A percentile compares a stretch with the other conserved stretches of the same genome.
These are phyloP conservation scores for Ogataea pini DNA, from an alignment of 805 yeast genomes.

Conservation along the genomic window DNA sequence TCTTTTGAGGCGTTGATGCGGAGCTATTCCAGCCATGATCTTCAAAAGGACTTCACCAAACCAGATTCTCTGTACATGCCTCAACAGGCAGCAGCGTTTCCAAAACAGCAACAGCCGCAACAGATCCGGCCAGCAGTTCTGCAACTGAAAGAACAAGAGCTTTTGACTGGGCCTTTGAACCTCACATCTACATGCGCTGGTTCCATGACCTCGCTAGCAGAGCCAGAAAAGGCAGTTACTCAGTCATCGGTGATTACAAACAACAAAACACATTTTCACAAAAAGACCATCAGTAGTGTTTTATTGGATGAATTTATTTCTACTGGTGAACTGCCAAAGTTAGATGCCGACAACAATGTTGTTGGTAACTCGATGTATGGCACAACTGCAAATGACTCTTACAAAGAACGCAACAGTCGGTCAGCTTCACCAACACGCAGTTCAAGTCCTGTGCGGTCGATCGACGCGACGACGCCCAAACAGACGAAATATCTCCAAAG, in stretches of 20 bases:
- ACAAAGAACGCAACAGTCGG: conserved; percentile 15
- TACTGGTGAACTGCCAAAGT: conserved; percentile 16
- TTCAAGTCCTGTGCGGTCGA: conserved; percentile 14
- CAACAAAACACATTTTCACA: conserved; percentile 22
- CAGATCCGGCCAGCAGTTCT: not conserved
- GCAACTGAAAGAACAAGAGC: conserved; percentile 6
- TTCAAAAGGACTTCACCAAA: conserved; percentile 8
- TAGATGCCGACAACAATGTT: conserved; percentile 1
- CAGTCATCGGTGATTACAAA: conserved; percentile 14
- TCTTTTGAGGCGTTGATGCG: conserved; percentile 7
- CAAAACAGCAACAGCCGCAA: not conserved
- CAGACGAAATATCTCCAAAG: conserved; percentile 3
- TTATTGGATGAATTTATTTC: conserved; percentile 32
- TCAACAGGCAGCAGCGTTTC: not conserved
- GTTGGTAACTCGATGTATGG: conserved; percentile 28
- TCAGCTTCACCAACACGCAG: conserved; percentile 15
- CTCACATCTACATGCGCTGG: not conserved
- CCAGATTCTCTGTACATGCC: not conserved
- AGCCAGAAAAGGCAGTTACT: conserved; percentile 26
- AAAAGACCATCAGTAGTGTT: conserved; percentile 26
- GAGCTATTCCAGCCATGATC: not conserved
- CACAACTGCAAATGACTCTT: conserved; percentile 10
- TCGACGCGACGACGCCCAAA: conserved; percentile 4
- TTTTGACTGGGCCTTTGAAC: conserved; percentile 1
- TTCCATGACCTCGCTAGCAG: conserved; percentile 18